Evolutionary conservation across 1,284 basidiomycete species (phyloP), one percentile per base, ranked within the genome.

Genomic region (Sanghuangporus baumii): DNA sequence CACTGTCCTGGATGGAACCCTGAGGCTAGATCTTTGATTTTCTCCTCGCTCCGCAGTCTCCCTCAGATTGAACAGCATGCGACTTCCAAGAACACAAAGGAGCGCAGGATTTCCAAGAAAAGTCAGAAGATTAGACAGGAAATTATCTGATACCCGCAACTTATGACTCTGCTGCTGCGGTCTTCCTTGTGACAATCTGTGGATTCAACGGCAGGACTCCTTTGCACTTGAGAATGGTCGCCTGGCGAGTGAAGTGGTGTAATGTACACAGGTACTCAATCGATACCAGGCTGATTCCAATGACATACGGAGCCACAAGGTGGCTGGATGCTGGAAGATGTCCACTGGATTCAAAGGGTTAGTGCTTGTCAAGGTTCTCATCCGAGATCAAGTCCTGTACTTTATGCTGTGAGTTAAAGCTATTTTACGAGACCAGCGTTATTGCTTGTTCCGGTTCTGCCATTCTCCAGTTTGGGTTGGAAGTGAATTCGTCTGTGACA

Each of bases 1-100:
- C 20, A 51, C 20, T 23, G 48, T 51, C n/a, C 48, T 51, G 2
- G 20, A 51, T 14, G 20, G 7, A 2, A 23, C 7, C 7, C 23
- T 54, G 37, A 52, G 57, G 6, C 48, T 61, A 5, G 60, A 57
- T 8, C 60, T 55, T 38, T 34, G 54, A 31, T 61, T 61, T 2
- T 47, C 20, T 20, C 54, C 60, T 18, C 55, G 40, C 31, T 57
- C 54, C 26, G 26, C 26, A 31, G 26, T 46, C n/a, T 18, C 31
- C 48, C 34, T 51, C 48, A 51, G 18, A 51, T 51, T 51, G 26
- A 51, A 26, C 14, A 51, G 20, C 48, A 51, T 51, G 7, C 48
- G 18, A 31, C 48, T 51, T 6, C 48, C 48, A 12, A 51, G 48
- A 14, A 51, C 9, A 23, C 18, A 23, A 23, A 51, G 20, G 20